phyloP scores from a whole-genome alignment of 2,329 filamentous ascomycete species.

The Epichloe gansuensis region DNA sequence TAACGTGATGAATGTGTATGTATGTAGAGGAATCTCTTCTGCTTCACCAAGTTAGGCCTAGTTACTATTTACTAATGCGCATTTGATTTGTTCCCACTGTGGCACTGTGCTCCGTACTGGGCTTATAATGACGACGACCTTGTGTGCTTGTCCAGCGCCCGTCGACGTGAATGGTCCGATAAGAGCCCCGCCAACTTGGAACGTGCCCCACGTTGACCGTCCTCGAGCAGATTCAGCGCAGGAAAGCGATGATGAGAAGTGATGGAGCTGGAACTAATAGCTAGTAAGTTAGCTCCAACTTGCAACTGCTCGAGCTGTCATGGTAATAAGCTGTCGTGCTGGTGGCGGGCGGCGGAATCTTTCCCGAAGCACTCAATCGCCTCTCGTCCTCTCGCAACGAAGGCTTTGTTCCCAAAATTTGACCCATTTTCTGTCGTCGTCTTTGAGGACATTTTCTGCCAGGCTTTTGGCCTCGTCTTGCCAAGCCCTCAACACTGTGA shows the following conservation, averaged over 20 bases:
- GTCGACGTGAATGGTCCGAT: conserved; percentile 3
- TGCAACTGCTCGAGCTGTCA: background rate
- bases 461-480: background rate
- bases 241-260: background rate
- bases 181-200: conserved; percentile 5
- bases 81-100: too few species aligned
- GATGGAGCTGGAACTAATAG: background rate
- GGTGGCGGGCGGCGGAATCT: background rate
- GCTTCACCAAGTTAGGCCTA: too few species aligned
- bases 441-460: background rate
- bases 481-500: background rate
- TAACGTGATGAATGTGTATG: too few species aligned
- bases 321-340: background rate
- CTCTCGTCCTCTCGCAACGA: background rate
- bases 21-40: too few species aligned
- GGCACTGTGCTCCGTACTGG: too few species aligned
- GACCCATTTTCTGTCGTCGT: background rate
- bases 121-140: background rate
- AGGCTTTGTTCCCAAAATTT: background rate
- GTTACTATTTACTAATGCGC: too few species aligned
- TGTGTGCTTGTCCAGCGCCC: background rate
- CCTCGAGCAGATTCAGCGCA: background rate
- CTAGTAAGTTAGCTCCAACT: background rate
- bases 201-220: conserved; percentile 5
- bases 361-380: background rate